Conservation (phyloP, 306 rosid genomes). For the Quercus bicolor region DNA sequence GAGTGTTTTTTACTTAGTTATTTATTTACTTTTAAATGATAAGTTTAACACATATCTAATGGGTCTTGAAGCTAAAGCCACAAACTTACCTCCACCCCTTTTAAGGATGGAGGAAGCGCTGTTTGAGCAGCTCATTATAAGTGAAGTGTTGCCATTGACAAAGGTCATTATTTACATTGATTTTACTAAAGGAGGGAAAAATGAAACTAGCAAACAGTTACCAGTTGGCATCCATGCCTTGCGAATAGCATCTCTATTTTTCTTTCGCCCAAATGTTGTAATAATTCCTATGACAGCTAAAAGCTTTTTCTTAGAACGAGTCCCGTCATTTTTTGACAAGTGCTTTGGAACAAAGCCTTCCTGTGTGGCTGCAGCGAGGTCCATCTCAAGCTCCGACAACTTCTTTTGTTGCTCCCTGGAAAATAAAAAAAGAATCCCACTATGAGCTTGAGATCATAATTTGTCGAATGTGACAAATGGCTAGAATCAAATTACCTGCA, state of each 20-base stretch:
- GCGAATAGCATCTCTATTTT: slow-evolving; percentile 69
- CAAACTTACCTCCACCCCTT: too few relatives aligned
- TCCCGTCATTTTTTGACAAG: slow-evolving; percentile 21
- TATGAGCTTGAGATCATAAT: background rate
- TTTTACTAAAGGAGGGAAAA: slow-evolving; percentile 6
- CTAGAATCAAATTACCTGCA: slow-evolving; percentile 53
- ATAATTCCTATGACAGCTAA: slow-evolving; percentile 57
- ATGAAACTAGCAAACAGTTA: slow-evolving; percentile 18
- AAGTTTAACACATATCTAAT: too few relatives aligned
- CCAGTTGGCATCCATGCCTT: slow-evolving; percentile 81
- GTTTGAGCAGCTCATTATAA: too few relatives aligned
- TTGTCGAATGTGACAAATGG: slow-evolving; percentile 6
- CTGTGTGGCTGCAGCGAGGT: slow-evolving; percentile 59
- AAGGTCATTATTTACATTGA: background rate
- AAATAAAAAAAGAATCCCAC: slow-evolving; percentile 22
- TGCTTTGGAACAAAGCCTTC: slow-evolving; percentile 57
- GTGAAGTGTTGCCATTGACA: background rate
- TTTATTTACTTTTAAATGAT: too few relatives aligned
- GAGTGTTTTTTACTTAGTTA: too few relatives aligned
- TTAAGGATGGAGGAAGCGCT: too few relatives aligned
- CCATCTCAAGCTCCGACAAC: slow-evolving; percentile 49
- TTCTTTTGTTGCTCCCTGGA: slow-evolving; percentile 63
- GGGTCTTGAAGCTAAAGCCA: too few relatives aligned
- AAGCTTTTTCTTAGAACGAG: slow-evolving; percentile 42
- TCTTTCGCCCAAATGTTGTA: slow-evolving; percentile 59